Evolutionary conservation across 2,329 filamentous ascomycete genomes (phyloP), one percentile per base, ranked within the genome.

Genomic region (Fusarium albidum): DNA sequence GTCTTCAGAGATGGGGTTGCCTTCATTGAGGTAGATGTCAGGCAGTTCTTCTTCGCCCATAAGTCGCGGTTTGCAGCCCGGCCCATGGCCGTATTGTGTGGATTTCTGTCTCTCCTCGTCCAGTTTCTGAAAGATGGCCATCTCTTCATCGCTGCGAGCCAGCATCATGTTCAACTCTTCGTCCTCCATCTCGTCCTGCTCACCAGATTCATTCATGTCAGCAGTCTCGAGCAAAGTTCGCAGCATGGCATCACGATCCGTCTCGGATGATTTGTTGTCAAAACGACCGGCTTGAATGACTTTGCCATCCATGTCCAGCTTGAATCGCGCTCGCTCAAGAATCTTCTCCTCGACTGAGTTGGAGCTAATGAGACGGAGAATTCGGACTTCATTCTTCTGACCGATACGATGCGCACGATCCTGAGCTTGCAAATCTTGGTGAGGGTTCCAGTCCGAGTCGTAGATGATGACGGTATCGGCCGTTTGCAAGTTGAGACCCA

Each of bases 351-450:
- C 95, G 3, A 99, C 93, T 0, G 95, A 98, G 68, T 96, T 96
- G 9, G 92, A 96, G 62, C 90, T 97, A 74, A 99, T 98, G 37
- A 99, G 82, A 74, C 95, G 89, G 55, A 99, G 78, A 72, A 99
- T 99, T 67, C 95, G 90, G 50, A 99, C 95, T 75, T 99, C 95
- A 68, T 99, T 99, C 87, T 99, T 99, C 75, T 99, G 95, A 57
- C 95, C 95, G 64, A 99, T 99, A 89, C 95, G 94, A 86, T 99
- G 95, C 39, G 95, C 95, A 88, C 95, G 95, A 89, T 99, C 95
- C 72, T 99, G 95, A 12, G 95, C 95, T 75, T 99, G 95, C 75
- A 99, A 80, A 90, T 99, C 95, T 75, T 99, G 95, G 72, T 98
- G 94, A 71, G 95, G 95, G 75, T 99, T 99, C 95, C 95, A 99